Evolutionary conservation across 331 rosid species (phyloP), one percentile per base, ranked within the genome.

Genomic region (Malus hybrid): DNA sequence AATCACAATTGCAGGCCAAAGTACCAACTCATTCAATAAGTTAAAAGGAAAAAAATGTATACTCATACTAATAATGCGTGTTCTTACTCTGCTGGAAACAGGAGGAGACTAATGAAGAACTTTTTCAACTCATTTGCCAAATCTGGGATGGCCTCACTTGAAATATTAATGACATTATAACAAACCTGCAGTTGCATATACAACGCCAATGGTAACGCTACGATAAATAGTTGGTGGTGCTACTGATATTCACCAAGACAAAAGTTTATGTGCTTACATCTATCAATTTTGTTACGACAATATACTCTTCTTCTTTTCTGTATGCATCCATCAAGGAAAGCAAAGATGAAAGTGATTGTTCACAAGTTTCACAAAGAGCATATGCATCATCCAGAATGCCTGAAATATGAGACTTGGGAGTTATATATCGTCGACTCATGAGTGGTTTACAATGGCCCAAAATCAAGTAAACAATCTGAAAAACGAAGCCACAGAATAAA

Each of bases 301-400:
- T 66, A 75, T 85, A 85, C 74, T 90, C 89, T 61, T 71, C 86
- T 82, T 90, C 96, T 79, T 82, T 86, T 72, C 84, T 83, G 82
- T 86, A 90, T 44, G 83, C 86, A 75, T 82, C 89, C 89, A 93
- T 86, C 86, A 93, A 86, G 71, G 86, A 85, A 80, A 93, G 78
- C 82, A 93, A 80, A 65, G 87, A 80, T 11, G 87, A 80, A 27
- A 90, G 75, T 71, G 90, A 71, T 67, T 85, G 84, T 54, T 88
- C 71, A 78, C 89, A 24, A 74, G 96, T 89, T 88, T 77, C 79
- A 76, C 91, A 89, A 72, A 90, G 95, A 69, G 98, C 98, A 80
- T 62, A 84, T 55, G 83, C 64, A 80, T 90, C 96, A 74, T 93
- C 98, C 83, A 93, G 81, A 79, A 93, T 36, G 52, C 98, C 95